A percentile compares a stretch with the other conserved stretches of the same genome.
phyloP scores from a whole-genome alignment of 2,329 filamentous ascomycete species.

The Clarireedia monteithiana region DNA sequence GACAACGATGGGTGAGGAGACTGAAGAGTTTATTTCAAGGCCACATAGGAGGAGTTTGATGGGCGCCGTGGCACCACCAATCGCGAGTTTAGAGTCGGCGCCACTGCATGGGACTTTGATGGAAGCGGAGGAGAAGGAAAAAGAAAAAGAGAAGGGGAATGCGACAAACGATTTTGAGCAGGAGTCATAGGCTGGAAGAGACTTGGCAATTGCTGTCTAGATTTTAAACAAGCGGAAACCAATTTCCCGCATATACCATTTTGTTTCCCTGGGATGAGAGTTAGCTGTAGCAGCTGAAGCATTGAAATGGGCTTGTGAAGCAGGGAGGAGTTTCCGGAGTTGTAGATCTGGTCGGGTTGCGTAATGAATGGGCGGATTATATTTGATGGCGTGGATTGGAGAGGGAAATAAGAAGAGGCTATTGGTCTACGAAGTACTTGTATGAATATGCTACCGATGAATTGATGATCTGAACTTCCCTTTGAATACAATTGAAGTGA shows the following conservation, averaged over 20 bases:
- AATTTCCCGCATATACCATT: slow-evolving; percentile 7
- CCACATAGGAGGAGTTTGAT: slow-evolving; percentile 47
- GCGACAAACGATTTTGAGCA: slow-evolving; percentile 2
- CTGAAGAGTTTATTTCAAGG: slow-evolving; percentile 46
- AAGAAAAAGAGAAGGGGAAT: background rate
- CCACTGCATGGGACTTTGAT: slow-evolving; percentile 30
- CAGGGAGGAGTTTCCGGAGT: background rate
- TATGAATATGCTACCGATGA: too few species aligned
- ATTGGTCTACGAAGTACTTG: too few species aligned
- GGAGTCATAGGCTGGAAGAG: background rate
- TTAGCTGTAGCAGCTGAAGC: background rate
- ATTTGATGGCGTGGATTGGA: background rate
- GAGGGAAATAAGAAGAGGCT: too few species aligned
- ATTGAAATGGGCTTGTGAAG: background rate
- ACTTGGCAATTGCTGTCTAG: background rate
- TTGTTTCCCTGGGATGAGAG: slow-evolving; percentile 1
- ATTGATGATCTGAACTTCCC: background rate
- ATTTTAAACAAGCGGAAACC: background rate
- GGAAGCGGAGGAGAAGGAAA: slow-evolving; percentile 2
- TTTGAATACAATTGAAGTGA: too few species aligned
- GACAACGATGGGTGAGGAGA: slow-evolving; percentile 31
- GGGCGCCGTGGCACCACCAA: slow-evolving; percentile 33
- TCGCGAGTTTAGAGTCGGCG: slow-evolving; percentile 40
- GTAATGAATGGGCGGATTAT: background rate
- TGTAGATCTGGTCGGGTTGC: background rate